Evolutionary conservation across 2,329 filamentous ascomycete species (phyloP), one percentile per base, ranked within the genome.

Genomic region (Sphaceloma murrayae): DNA sequence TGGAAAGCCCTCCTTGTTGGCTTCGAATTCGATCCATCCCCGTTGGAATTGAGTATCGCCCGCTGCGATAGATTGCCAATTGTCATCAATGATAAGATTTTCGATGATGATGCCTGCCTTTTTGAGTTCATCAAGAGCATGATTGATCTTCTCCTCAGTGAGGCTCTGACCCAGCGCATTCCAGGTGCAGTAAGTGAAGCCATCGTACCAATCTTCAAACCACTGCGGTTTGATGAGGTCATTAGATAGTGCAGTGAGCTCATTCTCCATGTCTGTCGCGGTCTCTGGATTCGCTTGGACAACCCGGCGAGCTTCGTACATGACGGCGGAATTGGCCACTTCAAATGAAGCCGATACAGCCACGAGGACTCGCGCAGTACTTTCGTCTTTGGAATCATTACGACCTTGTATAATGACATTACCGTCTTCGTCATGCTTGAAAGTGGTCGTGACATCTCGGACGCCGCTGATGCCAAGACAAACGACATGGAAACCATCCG

Each of bases 121-220:
- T 3, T 79, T 73, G 8, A 98, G 67, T 1, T 74, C 71, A 47
- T 86, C 77, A 1, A 96, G 67, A 1, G 88, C 86, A 30, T 77
- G 62, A 9, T 87, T 68, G 10, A 98, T 75, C 54, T 86, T 93
- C 14, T 85, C 70, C 48, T 89, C 84, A 0, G 80, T 91, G 24
- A 98, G 69, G 33, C 80, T 68, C 54, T 93, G 85, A 0, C 91
- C 91, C 0, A 98, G 69, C 0, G 80, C 83, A 57, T 96, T 98
- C 91, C 91, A 98, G 1, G 91, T 98, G 60, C 91, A 98, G 58
- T 91, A 98, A 0, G 87, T 85, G 27, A 98, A 67, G 0, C 87
- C 86, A 60, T 96, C 91, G 57, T 88, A 88, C 87, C 88, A 95
- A 48, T 84, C 78, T 51, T 91, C 78, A 38, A 85, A 66, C 86